Evolutionary conservation across 192 early-diverging fungal species (phyloP), one percentile per base, ranked within the genome.

Genomic region (Backusella morwellensis): DNA sequence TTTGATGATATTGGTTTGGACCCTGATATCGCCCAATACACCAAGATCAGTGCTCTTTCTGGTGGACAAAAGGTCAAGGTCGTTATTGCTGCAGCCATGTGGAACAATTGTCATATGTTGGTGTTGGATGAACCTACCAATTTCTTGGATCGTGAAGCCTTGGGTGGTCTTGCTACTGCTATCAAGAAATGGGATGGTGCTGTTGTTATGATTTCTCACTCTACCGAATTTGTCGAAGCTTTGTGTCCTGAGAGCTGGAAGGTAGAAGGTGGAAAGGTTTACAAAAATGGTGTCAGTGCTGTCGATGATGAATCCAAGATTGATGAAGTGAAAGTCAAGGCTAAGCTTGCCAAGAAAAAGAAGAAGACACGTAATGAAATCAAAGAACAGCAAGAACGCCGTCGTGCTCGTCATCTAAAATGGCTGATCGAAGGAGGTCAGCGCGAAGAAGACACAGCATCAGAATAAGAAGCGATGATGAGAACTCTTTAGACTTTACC

Each of bases 21-120:
- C 72, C 82, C 92, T 35, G 91, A 95, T 77, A 93, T 95, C 83
- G 91, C 89, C 40, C 89, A 92, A 68, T 92, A 94, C 83, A 88
- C 88, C 77, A 87, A 90, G 78, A 94, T 95, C 70, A 85, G 87
- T 74, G 89, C 90, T 67, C 86, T 95, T n/a, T 93, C 92, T 56
- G 93, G 92, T 44, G 93, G 93, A 70, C 94, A 94, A 84, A 95
- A 94, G 78, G 93, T 95, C 73, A 95, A 95, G 87, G 92, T 94
- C 50, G 94, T 95, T 34, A 90, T 95, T 78, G 93, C 86, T 56
- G 93, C 91, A 32, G 91, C 92, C 41, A 93, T 95, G 92, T 94
- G 94, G 93, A 90, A 91, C 80, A 89, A 92, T 84, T 92, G 92
- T 59, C 94, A 95, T 78, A 93, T 95, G 86, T 80, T 95, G 42